Conservation (phyloP, 495 filamentous ascomycete species). For the Neurospora terricola region DNA sequence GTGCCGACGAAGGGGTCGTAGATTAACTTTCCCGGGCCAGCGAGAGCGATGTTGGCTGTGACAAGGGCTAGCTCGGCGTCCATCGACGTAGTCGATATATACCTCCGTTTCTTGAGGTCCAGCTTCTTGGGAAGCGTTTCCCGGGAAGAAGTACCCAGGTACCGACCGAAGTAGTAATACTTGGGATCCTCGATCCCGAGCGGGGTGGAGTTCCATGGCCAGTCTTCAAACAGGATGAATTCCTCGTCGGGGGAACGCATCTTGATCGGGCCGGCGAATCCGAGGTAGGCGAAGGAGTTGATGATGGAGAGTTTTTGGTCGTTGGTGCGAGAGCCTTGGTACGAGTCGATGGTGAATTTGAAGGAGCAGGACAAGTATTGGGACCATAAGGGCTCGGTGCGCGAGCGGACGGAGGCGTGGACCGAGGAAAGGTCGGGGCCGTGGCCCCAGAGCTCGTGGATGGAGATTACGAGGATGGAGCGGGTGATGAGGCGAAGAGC, state of each 20-base stretch:
- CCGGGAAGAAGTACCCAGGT: conserved; percentile 51
- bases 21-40: conserved; percentile 69
- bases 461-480: conserved; percentile 66
- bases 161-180: conserved; percentile 60
- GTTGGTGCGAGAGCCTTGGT: conserved; percentile 54
- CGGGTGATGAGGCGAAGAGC: conserved; percentile 60
- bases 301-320: conserved; percentile 58
- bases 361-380: conserved; percentile 55
- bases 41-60: conserved; percentile 82
- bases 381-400: conserved; percentile 53
- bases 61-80: conserved; percentile 87
- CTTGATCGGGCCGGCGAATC: conserved; percentile 63
- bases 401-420: conserved; percentile 49
- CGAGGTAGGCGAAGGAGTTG: conserved; percentile 68
- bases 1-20: conserved; percentile 96
- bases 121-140: conserved; percentile 56
- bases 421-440: conserved; percentile 58
- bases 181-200: conserved; percentile 41
- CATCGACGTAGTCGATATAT: conserved; percentile 95
- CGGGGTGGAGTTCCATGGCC: conserved; percentile 40
- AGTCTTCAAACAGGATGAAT: conserved; percentile 76
- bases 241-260: conserved; percentile 62
- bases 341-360: conserved; percentile 73
- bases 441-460: conserved; percentile 83
- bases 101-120: conserved; percentile 82